Percentiles rank a stretch among this genome's conserved stretches.
Conservation (phyloP, 257 asterid genomes). For the Nicotiana otophora region DNA sequence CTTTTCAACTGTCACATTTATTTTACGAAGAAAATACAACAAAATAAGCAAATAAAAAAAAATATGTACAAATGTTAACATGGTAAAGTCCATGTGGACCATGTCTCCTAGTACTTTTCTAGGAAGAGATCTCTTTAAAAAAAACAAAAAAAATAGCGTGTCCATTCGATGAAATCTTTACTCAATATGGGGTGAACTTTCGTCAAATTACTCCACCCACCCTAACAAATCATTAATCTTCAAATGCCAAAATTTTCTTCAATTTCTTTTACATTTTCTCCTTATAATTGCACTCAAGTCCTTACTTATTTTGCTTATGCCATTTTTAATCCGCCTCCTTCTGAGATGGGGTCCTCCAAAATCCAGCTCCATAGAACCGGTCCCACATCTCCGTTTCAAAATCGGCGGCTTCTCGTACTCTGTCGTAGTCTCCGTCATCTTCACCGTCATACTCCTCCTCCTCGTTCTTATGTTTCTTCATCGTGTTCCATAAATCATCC, state of each 20-base stretch:
- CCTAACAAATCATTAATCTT: neutral
- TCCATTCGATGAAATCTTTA: neutral
- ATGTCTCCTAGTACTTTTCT: neutral
- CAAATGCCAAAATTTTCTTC: neutral
- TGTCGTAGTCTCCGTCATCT: slow-evolving; percentile 20
- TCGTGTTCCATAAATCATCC: slow-evolving; percentile 1
- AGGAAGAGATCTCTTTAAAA: neutral
- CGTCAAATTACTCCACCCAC: neutral
- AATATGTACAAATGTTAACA: neutral
- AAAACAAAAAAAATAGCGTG: neutral
- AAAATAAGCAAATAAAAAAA: neutral
- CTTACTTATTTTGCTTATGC: neutral
- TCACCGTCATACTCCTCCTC: slow-evolving; percentile 14
- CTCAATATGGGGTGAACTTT: neutral
- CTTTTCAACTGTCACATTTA: neutral
- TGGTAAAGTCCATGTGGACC: neutral
- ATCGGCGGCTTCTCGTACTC: slow-evolving; percentile 17
- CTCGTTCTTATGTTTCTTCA: neutral
- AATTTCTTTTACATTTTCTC: neutral
- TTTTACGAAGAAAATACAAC: neutral
- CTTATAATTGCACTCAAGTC: neutral
- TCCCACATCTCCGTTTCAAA: slow-evolving; percentile 74
- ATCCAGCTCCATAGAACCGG: slow-evolving; percentile 62
- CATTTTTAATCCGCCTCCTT: slow-evolving; percentile 21
- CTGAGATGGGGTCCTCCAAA: slow-evolving; percentile 73